Percentiles rank a stretch among this genome's conserved stretches.
Evolutionary conservation across 805 yeast species (phyloP).

Genomic region (Metschnikowia drakensbergensis): DNA sequence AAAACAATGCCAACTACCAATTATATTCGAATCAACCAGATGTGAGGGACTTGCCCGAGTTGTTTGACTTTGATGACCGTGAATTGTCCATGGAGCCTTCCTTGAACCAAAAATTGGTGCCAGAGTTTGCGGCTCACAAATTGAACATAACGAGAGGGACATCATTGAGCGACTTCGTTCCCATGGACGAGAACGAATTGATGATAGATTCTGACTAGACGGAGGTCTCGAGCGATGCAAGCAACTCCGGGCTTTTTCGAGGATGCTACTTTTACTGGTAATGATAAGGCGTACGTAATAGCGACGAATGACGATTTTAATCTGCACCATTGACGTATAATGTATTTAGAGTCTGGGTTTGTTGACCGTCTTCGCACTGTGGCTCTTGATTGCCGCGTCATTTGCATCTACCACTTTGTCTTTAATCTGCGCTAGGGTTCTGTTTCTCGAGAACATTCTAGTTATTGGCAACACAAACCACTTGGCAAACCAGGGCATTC

Average conservation of each 20-base stretch:
- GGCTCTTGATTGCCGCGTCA: constrained; percentile 7
- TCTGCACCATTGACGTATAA: background rate
- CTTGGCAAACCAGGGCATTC: constrained; percentile 58
- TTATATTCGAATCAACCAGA: constrained; percentile 39
- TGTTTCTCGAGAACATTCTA: constrained; percentile 12
- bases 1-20: constrained; percentile 42
- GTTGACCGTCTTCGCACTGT: constrained; percentile 23
- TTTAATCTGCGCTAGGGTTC: background rate
- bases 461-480: constrained; percentile 47
- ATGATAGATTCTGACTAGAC: constrained; percentile 31
- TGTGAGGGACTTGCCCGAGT: constrained; percentile 42
- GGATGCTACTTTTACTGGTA: background rate
- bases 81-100: constrained; percentile 47
- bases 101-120: constrained; percentile 39
- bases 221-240: background rate
- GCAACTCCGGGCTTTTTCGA: background rate
- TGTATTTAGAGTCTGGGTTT: constrained; percentile 30
- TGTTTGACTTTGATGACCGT: constrained; percentile 50
- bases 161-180: constrained; percentile 35
- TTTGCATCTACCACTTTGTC: constrained; percentile 3
- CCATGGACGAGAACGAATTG: constrained; percentile 27
- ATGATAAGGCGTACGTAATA: constrained; percentile 2
- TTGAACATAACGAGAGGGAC: constrained; percentile 25
- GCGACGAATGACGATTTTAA: constrained; percentile 2
- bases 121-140: constrained; percentile 33